phyloP scores from a whole-genome alignment of 2,329 filamentous ascomycete species.

The Fusarium sp. region DNA sequence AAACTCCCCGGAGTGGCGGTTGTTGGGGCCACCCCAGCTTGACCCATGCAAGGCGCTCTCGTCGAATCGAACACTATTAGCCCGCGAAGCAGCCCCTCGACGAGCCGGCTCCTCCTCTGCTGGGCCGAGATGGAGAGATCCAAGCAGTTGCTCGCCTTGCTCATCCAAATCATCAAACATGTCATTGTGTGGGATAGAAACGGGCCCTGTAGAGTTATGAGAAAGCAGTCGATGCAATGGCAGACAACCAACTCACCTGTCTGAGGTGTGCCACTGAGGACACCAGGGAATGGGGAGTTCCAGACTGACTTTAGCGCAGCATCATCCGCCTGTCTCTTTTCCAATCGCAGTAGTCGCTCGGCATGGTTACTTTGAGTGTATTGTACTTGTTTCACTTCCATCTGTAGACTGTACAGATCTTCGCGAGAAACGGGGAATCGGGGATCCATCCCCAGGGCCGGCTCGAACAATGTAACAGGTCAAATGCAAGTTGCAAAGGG shows the following conservation, averaged over 20 bases:
- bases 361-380: slow-evolving; percentile 70
- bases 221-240: slow-evolving; percentile 10
- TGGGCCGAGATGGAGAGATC: slow-evolving; percentile 81
- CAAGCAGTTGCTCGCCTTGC: slow-evolving; percentile 81
- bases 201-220: slow-evolving; percentile 68
- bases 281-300: slow-evolving; percentile 92
- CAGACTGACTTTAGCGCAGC: slow-evolving; percentile 84
- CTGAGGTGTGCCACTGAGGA: slow-evolving; percentile 83
- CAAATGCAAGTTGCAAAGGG: background rate
- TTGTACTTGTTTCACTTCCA: slow-evolving; percentile 76
- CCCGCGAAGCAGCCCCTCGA: slow-evolving; percentile 86
- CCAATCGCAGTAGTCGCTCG: slow-evolving; percentile 69
- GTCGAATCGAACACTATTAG: slow-evolving; percentile 97
- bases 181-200: slow-evolving; percentile 82
- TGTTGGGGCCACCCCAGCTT: slow-evolving; percentile 81
- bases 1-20: slow-evolving; percentile 85
- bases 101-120: slow-evolving; percentile 87
- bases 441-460: slow-evolving; percentile 68
- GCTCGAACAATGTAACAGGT: slow-evolving; percentile 6
- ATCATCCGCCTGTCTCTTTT: slow-evolving; percentile 75
- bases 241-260: slow-evolving; percentile 71
- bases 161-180: slow-evolving; percentile 93
- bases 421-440: slow-evolving; percentile 69
- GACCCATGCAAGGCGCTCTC: slow-evolving; percentile 92
- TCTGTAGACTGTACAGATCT: slow-evolving; percentile 75